These are phyloP conservation scores for Lipomyces chichibuensis DNA, from an alignment of 805 yeast species.

Conservation along the genomic window DNA sequence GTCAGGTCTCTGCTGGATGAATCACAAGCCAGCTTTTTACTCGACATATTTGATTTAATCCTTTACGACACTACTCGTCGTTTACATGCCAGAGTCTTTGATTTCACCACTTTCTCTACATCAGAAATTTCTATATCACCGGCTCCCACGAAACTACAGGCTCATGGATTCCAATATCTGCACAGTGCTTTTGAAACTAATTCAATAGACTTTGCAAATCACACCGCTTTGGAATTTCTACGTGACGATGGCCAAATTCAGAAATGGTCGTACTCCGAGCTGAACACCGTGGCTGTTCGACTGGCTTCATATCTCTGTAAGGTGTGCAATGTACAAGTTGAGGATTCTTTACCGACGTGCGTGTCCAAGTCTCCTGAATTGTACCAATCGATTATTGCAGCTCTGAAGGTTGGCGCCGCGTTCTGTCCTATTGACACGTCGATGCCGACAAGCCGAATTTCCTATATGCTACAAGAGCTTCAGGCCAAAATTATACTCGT, in stretches of 20 bases:
- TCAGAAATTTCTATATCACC: constrained; percentile 7
- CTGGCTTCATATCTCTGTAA: constrained; percentile 15
- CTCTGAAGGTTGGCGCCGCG: constrained; percentile 32
- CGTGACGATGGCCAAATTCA: neutral
- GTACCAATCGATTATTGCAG: constrained; percentile 25
- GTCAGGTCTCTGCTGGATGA: constrained; percentile 9
- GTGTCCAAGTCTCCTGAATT: constrained; percentile 26
- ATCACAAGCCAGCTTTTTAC: constrained; percentile 5
- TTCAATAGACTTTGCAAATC: constrained; percentile 9
- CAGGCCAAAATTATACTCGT: constrained; percentile 18
- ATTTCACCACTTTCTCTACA: neutral
- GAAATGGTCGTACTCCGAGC: constrained; percentile 9
- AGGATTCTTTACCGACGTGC: constrained; percentile 26
- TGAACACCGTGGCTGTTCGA: constrained; percentile 20
- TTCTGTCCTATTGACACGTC: constrained; percentile 35
- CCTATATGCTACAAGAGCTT: constrained; percentile 28
- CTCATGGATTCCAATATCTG: constrained; percentile 7
- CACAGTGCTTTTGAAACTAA: constrained; percentile 23
- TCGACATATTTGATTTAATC: constrained; percentile 10
- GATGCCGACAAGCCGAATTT: constrained; percentile 24
- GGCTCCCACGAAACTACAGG: neutral
- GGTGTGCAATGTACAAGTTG: constrained; percentile 4
- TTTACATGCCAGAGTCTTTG: neutral
- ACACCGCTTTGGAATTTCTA: constrained; percentile 30
- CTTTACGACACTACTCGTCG: neutral